These are phyloP conservation scores for Hymenoscyphus infarciens DNA, from an alignment of 2,329 filamentous ascomycete genomes.

Conservation along the genomic window DNA sequence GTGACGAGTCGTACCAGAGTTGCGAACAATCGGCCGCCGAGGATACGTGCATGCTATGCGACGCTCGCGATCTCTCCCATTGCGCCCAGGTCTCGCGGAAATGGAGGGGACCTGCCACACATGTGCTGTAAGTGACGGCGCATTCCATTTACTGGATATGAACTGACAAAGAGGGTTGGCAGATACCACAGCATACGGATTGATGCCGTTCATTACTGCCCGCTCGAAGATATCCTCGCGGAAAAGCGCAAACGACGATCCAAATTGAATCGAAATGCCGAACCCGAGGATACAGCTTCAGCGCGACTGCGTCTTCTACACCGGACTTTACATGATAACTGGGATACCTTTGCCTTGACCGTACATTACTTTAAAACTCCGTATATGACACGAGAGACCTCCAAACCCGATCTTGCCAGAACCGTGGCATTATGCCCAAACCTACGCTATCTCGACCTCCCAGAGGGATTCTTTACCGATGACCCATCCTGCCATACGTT, in stretches of 20 bases:
- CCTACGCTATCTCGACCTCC: slow-evolving; percentile 84
- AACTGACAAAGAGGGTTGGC: slow-evolving; percentile 9
- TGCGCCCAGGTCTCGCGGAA: slow-evolving; percentile 69
- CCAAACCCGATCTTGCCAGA: slow-evolving; percentile 77
- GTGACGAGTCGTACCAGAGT: slow-evolving; percentile 73
- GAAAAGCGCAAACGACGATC: slow-evolving; percentile 73
- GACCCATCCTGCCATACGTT: slow-evolving; percentile 72
- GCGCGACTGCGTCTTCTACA: slow-evolving; percentile 74
- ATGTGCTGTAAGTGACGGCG: slow-evolving; percentile 56
- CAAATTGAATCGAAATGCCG: slow-evolving; percentile 71
- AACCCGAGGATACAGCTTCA: slow-evolving; percentile 75
- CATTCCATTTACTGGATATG: neutral
- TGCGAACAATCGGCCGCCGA: slow-evolving; percentile 77
- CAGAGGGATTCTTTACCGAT: slow-evolving; percentile 81
- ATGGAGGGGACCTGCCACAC: slow-evolving; percentile 59
- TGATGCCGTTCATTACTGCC: slow-evolving; percentile 92
- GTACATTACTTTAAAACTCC: slow-evolving; percentile 83
- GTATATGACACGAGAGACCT: slow-evolving; percentile 87
- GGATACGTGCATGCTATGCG: slow-evolving; percentile 88
- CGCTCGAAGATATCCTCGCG: slow-evolving; percentile 75
- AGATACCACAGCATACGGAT: slow-evolving; percentile 90
- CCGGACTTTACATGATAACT: slow-evolving; percentile 76
- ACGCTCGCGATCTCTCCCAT: slow-evolving; percentile 81
- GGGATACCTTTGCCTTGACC: slow-evolving; percentile 58
- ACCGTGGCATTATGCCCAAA: slow-evolving; percentile 82